phyloP scores from a whole-genome alignment of 495 filamentous ascomycete genomes.

The Cercophora sp. region DNA sequence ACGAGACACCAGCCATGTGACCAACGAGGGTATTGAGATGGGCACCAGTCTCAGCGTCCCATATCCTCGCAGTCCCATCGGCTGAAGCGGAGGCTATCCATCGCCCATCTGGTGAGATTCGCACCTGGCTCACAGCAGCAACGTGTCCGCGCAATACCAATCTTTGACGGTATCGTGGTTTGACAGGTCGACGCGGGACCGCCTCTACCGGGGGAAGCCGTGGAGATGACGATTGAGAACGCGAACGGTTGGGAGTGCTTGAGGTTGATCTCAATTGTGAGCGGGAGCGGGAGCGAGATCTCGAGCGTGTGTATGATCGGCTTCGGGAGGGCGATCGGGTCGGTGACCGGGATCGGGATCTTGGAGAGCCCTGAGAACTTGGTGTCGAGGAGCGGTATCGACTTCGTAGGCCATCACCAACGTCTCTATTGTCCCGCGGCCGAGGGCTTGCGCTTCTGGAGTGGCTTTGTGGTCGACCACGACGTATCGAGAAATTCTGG shows the following conservation, averaged over 20 bases:
- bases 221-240: slow-evolving; percentile 15
- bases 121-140: slow-evolving; percentile 75
- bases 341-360: slow-evolving; percentile 27
- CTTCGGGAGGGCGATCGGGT: slow-evolving; percentile 22
- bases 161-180: slow-evolving; percentile 35
- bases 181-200: slow-evolving; percentile 18
- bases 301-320: slow-evolving; percentile 36
- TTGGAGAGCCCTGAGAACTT: slow-evolving; percentile 19
- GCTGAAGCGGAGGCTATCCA: slow-evolving; percentile 90
- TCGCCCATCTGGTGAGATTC: slow-evolving; percentile 82
- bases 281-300: slow-evolving; percentile 36
- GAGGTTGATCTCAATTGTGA: slow-evolving; percentile 26
- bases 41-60: slow-evolving; percentile 74
- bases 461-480: slow-evolving; percentile 32
- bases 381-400: slow-evolving; percentile 34
- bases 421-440: not conserved
- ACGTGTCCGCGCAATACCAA: slow-evolving; percentile 64
- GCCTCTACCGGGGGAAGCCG: not conserved
- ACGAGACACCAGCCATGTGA: slow-evolving; percentile 87
- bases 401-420: slow-evolving; percentile 19
- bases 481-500: slow-evolving; percentile 38
- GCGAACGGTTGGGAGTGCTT: slow-evolving; percentile 15
- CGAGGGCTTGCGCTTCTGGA: slow-evolving; percentile 27
- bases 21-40: slow-evolving; percentile 86
- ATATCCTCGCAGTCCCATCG: slow-evolving; percentile 84